A percentile compares a stretch with the other conserved stretches of the same genome.
phyloP scores from a whole-genome alignment of 2,329 filamentous ascomycete species.

The Ascochyta koolunga region DNA sequence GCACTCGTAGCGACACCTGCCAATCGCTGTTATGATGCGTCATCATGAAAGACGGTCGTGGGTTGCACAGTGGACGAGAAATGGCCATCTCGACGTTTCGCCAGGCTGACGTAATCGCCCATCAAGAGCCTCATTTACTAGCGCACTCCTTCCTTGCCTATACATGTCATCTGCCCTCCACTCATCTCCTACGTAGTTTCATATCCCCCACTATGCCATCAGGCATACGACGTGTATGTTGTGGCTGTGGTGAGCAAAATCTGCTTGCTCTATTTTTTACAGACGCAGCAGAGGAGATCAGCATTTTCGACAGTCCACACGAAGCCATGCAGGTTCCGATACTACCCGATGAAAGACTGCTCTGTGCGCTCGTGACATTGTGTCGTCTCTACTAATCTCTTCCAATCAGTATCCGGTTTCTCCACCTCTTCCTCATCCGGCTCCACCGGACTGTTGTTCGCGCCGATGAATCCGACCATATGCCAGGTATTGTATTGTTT shows the following conservation, averaged over 20 bases:
- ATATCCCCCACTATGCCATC: too few species aligned
- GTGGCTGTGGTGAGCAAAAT: too few species aligned
- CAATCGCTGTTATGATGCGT: constrained; percentile 14
- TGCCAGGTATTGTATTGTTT: constrained; percentile 17
- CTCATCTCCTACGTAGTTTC: too few species aligned
- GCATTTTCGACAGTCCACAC: background rate
- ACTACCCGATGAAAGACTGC: background rate
- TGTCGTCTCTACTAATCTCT: constrained; percentile 10
- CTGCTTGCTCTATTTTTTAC: too few species aligned
- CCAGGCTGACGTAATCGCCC: constrained; percentile 10
- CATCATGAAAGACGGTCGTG: constrained; percentile 11
- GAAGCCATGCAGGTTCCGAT: background rate
- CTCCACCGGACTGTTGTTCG: background rate
- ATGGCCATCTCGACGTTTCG: background rate
- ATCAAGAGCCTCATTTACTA: background rate
- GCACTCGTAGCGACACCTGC: constrained; percentile 3
- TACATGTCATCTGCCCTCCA: background rate
- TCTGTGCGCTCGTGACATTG: constrained; percentile 3
- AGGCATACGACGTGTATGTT: too few species aligned
- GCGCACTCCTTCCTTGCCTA: background rate
- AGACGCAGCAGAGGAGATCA: too few species aligned
- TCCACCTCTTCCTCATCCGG: constrained; percentile 1
- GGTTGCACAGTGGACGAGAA: background rate
- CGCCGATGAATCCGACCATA: background rate
- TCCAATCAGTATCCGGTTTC: background rate